These are phyloP conservation scores for Aspergillus sp. DNA, from an alignment of 2,329 filamentous ascomycete species.

Conservation along the genomic window DNA sequence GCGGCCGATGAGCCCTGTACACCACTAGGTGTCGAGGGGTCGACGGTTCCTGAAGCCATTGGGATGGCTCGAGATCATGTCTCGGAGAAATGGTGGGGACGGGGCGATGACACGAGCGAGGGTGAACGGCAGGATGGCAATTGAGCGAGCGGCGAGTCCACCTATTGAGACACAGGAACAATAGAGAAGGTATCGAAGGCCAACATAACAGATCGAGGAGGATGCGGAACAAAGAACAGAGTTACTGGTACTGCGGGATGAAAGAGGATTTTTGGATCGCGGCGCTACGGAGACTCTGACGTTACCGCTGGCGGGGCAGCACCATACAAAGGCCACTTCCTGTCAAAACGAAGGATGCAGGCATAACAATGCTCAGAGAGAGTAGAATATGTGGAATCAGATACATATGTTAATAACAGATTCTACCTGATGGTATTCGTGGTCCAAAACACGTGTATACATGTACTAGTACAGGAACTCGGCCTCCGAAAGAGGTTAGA, in stretches of 20 bases:
- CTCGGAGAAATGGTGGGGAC: constrained; percentile 22
- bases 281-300: constrained; percentile 24
- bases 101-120: neutral
- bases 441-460: constrained; percentile 11
- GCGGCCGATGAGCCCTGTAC: constrained; percentile 23
- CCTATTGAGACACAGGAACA: neutral
- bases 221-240: constrained; percentile 6
- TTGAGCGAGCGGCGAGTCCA: constrained; percentile 11
- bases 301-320: constrained; percentile 26
- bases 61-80: constrained; percentile 34
- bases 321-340: neutral
- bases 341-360: constrained; percentile 7
- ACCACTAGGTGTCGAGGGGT: constrained; percentile 34
- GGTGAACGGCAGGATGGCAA: constrained; percentile 10
- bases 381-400: neutral
- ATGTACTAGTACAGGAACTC: constrained; percentile 23
- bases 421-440: constrained; percentile 14
- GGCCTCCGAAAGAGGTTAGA: neutral
- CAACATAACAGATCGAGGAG: neutral
- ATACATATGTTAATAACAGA: neutral
- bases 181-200: constrained; percentile 8
- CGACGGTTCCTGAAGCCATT: constrained; percentile 43
- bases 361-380: neutral
- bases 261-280: constrained; percentile 15
- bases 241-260: constrained; percentile 9